Base-by-base conservation (phyloP, 1,284 basidiomycete genomes). In the Marasmius fiardii region DNA sequence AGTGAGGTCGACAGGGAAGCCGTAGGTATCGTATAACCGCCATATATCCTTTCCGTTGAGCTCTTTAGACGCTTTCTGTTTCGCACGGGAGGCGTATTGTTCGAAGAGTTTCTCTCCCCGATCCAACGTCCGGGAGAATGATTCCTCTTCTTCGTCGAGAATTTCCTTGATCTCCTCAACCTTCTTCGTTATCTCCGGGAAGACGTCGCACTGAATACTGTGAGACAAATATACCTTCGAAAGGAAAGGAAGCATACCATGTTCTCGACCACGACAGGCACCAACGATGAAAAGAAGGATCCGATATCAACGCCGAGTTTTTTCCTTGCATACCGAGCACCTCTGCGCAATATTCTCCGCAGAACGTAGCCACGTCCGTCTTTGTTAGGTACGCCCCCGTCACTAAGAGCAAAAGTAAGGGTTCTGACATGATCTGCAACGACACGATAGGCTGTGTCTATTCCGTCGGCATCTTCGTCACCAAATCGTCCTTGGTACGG, bases 1-100 rank as follows among this genome's bases (percentile, higher is more conserved):
- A 1, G 97, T 99, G 37, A 99, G 77, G 68, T 99, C 96, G 52
- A 95, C 94, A 0, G 96, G 97, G 79, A 99, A 99, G 43, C 96
- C 96, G 69, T 93, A 99, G 0, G 97, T 99, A 71, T 99, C 97
- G 71, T 99, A 99, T 53, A 99, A 75, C 31, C 93, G 83, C 96
- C 96, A 99, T 26, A 98, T 93, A 67, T 99, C 96, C 65, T 88
- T 88, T 16, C 96, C 96, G 61, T 80, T 86, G 44, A 99, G 83
- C 61, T 86, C 81, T 54, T 79, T 90, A 8, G 75, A 66, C 12
- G 86, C 86, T 45, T 81, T 77, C 48, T 88, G 81, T 60, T 80
- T 79, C 8, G 95, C 87, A 52, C 82, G 81, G 24, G 77, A 71
- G 24, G 92, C 92, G 71, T 94, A 98, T 66, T 92, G 87, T 63